Base-by-base conservation (phyloP, 805 yeast species). In the Starmera amethionina region DNA sequence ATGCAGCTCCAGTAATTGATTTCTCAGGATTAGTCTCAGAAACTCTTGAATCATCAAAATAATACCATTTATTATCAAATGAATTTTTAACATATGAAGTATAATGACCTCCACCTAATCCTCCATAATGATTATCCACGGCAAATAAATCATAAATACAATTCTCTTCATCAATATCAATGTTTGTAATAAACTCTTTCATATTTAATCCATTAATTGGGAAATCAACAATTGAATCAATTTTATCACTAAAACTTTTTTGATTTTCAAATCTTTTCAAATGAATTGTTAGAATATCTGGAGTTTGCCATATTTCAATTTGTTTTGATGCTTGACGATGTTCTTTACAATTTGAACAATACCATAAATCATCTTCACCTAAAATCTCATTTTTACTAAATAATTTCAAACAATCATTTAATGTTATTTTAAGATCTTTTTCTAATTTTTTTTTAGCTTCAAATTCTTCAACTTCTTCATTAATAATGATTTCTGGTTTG, bases 61-160 rank as follows among this genome's bases (percentile, higher is more conserved):
- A 83, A 56, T 88, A 87, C 97, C 97, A 93, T 42, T 76, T 68
- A 16, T 64, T 64, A 52, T 85, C 94, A 34, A 76, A 68, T 58
- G 77, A 80, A 54, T 89, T 89, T 57, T 81, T 82, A 1, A 75
- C 96, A 52, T 78, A 82, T 0, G 97, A 84, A 1, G 98, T 93
- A 60, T 93, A 90, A 64, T 93, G 97, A 2, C 98, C 97, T 5
- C 97, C 97, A 1, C 97, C 97, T 15, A 90, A 66, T 1, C 97
- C 96, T 38, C 97, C 98, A 57, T 72, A 88, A 56, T 93, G 98
- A 57, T 90, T 93, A 57, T 89, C 97, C 18, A 93, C 96, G 0
- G 93, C 97, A 51, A 85, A 70, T 46, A 93, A 65, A 56, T 93
- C 97, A 59, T 90, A 90, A 1, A 84, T 55, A n/a, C 60, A 49